Base-by-base conservation (phyloP, 306 rosid genomes). In the Carpinus viminea region DNA sequence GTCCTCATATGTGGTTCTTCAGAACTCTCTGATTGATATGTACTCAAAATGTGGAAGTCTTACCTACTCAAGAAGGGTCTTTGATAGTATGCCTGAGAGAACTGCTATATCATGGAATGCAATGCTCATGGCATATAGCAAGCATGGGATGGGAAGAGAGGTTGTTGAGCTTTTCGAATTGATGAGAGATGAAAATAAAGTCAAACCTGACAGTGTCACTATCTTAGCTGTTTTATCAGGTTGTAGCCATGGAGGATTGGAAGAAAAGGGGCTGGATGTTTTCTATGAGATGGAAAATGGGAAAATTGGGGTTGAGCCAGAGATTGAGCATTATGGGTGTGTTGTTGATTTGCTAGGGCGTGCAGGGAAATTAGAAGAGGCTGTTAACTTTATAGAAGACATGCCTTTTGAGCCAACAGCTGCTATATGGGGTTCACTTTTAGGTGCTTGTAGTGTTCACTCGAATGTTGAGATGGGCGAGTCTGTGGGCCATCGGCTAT, bases 321-420 rank as follows among this genome's bases (percentile, higher is more conserved):
- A 86, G 81, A 86, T 78, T 68, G 91, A 86, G 86, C 98, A 91
- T 83, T 92, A 87, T 84, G 98, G 96, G 50, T 92, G 98, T 74
- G 86, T 91, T 60, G 96, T 91, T 73, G 97, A 95, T 85, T 87
- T 94, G 81, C 97, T 94, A 74, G 98, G 97, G 20, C 97, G 93
- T 76, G 82, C 92, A 47, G 95, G 97, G 62, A 80, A 85, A 75
- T 83, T 90, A 24, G 78, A 86, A 72, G 88, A 92, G 78, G 98
- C 98, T 51, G 82, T 86, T n/a, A 80, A 85, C 51, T 91, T 94
- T 70, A 72, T 90, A 8, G 87, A 85, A 3, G 85, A 68, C 41
- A 86, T 88, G 91, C 90, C 87, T 68, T 83, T 86, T 80, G 83
- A 89, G 83, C 88, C 97, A 78, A 92, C 91, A 66, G 89, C 95